A percentile compares a stretch with the other conserved stretches of the same genome.
Conservation (phyloP, 2,329 filamentous ascomycete genomes). For the Hypoxylon sp. region DNA sequence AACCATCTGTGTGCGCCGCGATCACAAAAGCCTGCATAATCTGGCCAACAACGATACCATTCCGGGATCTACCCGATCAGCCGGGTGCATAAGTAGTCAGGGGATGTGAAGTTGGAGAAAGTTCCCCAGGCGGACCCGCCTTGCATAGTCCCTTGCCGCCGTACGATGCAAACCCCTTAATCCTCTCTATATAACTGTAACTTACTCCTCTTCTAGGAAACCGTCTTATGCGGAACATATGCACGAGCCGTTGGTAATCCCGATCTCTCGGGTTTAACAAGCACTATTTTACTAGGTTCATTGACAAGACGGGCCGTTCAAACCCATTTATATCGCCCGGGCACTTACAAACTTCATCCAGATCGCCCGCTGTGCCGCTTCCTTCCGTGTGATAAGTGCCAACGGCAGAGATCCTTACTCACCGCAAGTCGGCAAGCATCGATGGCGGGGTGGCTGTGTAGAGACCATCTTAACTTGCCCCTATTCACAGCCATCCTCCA, state of each 20-base stretch:
- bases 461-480: neutral
- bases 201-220: constrained; percentile 1
- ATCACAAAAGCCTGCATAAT: constrained; percentile 3
- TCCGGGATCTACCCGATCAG: constrained; percentile 1
- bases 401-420: neutral
- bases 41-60: constrained; percentile 11
- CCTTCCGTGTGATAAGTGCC: neutral
- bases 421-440: neutral
- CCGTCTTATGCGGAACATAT: neutral
- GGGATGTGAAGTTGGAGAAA: neutral
- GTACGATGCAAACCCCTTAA: neutral
- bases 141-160: no score
- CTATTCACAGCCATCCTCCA: neutral
- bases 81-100: constrained; percentile 1
- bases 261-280: neutral
- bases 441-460: neutral
- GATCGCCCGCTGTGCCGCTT: neutral
- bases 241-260: neutral
- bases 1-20: constrained; percentile 3
- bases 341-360: neutral
- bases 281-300: no score
- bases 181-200: neutral
- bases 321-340: neutral
- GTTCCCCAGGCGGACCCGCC: no score
- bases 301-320: neutral